Evolutionary conservation across 2,329 filamentous ascomycete genomes (phyloP).

Genomic region (Venturiaceae sp.): DNA sequence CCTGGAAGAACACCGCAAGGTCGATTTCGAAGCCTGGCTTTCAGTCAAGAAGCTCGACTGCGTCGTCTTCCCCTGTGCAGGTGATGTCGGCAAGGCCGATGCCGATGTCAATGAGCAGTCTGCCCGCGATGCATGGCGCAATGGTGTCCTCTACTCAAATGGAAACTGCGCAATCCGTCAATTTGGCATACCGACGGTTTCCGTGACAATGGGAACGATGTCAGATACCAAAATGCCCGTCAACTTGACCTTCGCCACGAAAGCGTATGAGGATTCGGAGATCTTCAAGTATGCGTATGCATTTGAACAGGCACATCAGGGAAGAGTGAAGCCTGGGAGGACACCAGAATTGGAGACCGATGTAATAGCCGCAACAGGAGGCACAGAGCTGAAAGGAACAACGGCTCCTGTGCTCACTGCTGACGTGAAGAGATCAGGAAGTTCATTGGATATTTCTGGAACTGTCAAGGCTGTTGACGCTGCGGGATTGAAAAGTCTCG

Average conservation of each 20-base stretch:
- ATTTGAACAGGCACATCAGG: slow-evolving; percentile 17
- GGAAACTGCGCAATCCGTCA: slow-evolving; percentile 41
- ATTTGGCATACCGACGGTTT: slow-evolving; percentile 41
- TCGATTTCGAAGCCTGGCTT: slow-evolving; percentile 11
- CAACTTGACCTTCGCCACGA: slow-evolving; percentile 38
- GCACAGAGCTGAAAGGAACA: neutral
- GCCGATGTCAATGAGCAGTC: slow-evolving; percentile 22
- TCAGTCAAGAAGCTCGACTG: slow-evolving; percentile 28
- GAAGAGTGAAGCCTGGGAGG: slow-evolving; percentile 14
- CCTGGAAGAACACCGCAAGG: slow-evolving; percentile 24
- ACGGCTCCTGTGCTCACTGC: neutral
- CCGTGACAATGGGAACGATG: slow-evolving; percentile 40
- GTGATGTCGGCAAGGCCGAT: slow-evolving; percentile 37
- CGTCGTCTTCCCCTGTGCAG: slow-evolving; percentile 37
- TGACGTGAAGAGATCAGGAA: neutral
- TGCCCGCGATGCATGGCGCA: slow-evolving; percentile 28
- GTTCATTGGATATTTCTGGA: neutral
- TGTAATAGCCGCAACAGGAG: neutral
- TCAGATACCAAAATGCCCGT: slow-evolving; percentile 36
- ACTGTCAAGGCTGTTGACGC: neutral
- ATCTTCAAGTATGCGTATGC: slow-evolving; percentile 13
- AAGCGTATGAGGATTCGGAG: slow-evolving; percentile 32
- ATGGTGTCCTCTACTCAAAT: slow-evolving; percentile 41
- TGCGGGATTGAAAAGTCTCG: neutral
- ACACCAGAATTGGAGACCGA: slow-evolving; percentile 16